phyloP scores from a whole-genome alignment of 1,284 basidiomycete species.

The Rhizopogon parksii region DNA sequence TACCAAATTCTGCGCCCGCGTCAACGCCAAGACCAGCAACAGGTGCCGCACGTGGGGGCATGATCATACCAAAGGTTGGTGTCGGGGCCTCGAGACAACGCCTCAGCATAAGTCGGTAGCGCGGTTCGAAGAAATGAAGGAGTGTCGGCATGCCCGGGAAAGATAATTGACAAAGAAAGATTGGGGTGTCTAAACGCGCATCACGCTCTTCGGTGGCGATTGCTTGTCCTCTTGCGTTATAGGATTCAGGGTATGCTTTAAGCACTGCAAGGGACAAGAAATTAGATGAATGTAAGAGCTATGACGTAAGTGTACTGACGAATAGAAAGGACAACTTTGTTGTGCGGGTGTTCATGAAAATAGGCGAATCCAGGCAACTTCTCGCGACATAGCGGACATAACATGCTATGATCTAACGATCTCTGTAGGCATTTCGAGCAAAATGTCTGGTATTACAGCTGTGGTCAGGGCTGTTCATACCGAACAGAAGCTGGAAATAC shows the following conservation, averaged over 20 bases:
- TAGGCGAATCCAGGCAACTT: slow-evolving; percentile 71
- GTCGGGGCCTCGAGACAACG: slow-evolving; percentile 73
- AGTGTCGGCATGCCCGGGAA: slow-evolving; percentile 89
- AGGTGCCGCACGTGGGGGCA: slow-evolving; percentile 42
- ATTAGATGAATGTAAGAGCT: slow-evolving; percentile 10
- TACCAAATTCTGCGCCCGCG: slow-evolving; percentile 74
- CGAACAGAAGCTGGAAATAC: slow-evolving; percentile 25
- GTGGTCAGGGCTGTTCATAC: slow-evolving; percentile 14
- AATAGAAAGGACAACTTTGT: slow-evolving; percentile 63
- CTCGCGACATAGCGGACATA: slow-evolving; percentile 84
- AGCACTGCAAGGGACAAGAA: slow-evolving; percentile 42
- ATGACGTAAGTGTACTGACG: slow-evolving; percentile 37
- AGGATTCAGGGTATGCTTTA: slow-evolving; percentile 52
- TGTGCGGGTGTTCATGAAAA: slow-evolving; percentile 72
- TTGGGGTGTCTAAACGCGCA: slow-evolving; percentile 76
- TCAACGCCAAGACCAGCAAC: slow-evolving; percentile 31
- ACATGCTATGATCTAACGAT: slow-evolving; percentile 76
- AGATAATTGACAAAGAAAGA: slow-evolving; percentile 85
- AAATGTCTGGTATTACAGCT: slow-evolving; percentile 59
- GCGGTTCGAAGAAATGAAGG: slow-evolving; percentile 89
- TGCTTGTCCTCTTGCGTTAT: slow-evolving; percentile 47
- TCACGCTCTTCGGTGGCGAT: slow-evolving; percentile 74
- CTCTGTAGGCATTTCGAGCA: slow-evolving; percentile 85
- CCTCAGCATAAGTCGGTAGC: slow-evolving; percentile 89
- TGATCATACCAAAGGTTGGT: slow-evolving; percentile 87